Evolutionary conservation across 179 eudicot species (phyloP), one percentile per base, ranked within the genome.

Genomic region (Silene vulgaris): DNA sequence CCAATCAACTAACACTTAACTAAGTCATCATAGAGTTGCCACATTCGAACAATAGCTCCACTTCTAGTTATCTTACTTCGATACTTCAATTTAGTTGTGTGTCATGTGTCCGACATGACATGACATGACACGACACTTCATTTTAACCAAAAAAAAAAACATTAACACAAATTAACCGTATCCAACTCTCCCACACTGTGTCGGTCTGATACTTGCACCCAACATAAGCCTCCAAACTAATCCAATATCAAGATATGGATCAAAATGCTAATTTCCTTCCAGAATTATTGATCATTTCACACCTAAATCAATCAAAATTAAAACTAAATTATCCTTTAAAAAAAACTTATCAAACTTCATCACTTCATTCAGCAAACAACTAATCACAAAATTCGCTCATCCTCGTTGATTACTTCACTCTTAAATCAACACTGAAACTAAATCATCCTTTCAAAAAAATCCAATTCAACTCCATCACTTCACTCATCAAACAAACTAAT

Each of bases 391-490:
- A 40, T 40, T 7, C 48, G 48, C 48, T 71, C 13, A 40, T 40
- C 48, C 48, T 40, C 11, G 12, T 40, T 40, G 48, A 40, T 40
- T 40, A 40, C 48, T 40, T 40, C 11, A 40, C 48, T 43, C 99
- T 98, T 91, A 96, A 85, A 68, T 52, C 59, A 52, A 13, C 17
- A 52, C 59, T 52, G 8, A 40, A 40, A 40, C 11, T 40, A 40
- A 40, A 40, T 40, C 11, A 40, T 40, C 48, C 12, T 40, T 40
- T 8, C 12, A 40, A 40, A 40, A 40, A 40, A 40, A 40, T 7
- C 48, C 2, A 40, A 40, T 40, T 40, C 43, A 37, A 37, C 43
- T 50, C 9, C 56, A 50, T 11, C 56, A 13, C 56, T 50, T 50
- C 56, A 50, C 13, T 50, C 56, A 50, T 3, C 56, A 50, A 50